Evolutionary conservation across 805 yeast species (phyloP), one percentile per base, ranked within the genome.

Genomic region (Candida ponderosae): DNA sequence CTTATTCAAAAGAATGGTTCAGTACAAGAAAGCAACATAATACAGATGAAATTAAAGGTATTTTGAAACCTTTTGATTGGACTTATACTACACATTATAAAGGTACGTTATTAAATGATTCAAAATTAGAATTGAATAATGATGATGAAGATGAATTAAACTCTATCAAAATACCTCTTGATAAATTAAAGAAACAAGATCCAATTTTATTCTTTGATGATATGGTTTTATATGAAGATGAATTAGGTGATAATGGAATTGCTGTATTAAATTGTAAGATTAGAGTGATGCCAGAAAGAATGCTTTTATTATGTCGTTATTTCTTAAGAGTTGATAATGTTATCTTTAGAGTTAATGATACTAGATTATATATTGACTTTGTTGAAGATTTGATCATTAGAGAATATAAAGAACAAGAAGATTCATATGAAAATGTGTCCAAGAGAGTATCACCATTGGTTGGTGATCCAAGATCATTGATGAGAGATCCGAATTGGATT

Each of bases 181-280:
- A 77, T 13, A 77, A 79, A 53, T 66, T 93, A 29, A 65, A 75
- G 27, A 65, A 69, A 40, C 87, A 81, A 6, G 96, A 87, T 50
- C 95, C 95, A 2, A 93, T 93, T 32, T 54, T 87, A 38, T 88
- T 85, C 57, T 93, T 76, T 53, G 97, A 88, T 54, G 97, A 90
- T 49, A 76, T 87, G 66, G 76, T 85, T 6, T 63, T 93, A 24
- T 93, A 75, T 55, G 99, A 93, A 55, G 99, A 93, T 53, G 99
- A 93, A 56, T 66, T 93, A 38, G 97, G 95, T 4, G 99, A 93
- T 57, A 93, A 90, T 57, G 99, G 99, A 7, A 82, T 87, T 15
- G 76, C 94, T 0, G 72, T 85, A 38, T 61, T 85, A 38, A 76
- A 78, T 36, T 78, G 80, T 27, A 89, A 89, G 57, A 74, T 93